Base-by-base conservation (phyloP, 78 protist species). In the Trichosphaerium sp. region DNA sequence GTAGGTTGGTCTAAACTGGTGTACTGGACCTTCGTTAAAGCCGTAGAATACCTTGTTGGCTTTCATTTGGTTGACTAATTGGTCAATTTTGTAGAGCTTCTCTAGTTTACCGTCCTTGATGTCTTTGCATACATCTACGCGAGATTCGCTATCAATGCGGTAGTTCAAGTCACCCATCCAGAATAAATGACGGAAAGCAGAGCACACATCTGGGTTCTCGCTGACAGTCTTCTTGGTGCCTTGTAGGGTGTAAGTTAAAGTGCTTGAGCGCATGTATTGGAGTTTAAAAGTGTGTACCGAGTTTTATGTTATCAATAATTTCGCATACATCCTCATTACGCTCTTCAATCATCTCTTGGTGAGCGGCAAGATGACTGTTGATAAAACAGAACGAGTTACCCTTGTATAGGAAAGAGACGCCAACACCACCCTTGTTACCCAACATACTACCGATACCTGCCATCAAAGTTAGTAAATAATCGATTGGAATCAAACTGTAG, bases 151-250 rank as follows among this genome's bases (percentile, higher is more conserved):
- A 41, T 87, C 84, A 25, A 83, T 42, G 40, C 95, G 76, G 61
- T 90, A 89, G 75, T 88, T 90, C 38, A 90, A 76, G 66, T 90
- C 95, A 26, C 95, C 95, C 55, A 86, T 55, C 87, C 87, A 90
- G 54, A 90, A 75, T 14, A 86, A 71, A 52, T 90, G 87, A 21
- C 73, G 71, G 67, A 80, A 85, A 29, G 79, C 80, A 32, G 56
- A 34, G 21, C 60, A 11, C 6, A 59, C 38, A 44, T 78, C 88
- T 2, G 67, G 23, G 6, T 26, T 3, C 23, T 69, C 54, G 14
- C 59, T 42, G n/a, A n/a, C n/a, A n/a, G n/a, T n/a, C n/a, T n/a
- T n/a, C n/a, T n/a, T n/a, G n/a, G n/a, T n/a, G n/a, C n/a, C n/a
- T n/a, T 44, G 51, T 15, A 44, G 18, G 51, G 51, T 44, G 51